Percentiles rank a stretch among this genome's conserved stretches.
Evolutionary conservation across 2,329 filamentous ascomycete species (phyloP).

Genomic region (Triangularia verruculosa): DNA sequence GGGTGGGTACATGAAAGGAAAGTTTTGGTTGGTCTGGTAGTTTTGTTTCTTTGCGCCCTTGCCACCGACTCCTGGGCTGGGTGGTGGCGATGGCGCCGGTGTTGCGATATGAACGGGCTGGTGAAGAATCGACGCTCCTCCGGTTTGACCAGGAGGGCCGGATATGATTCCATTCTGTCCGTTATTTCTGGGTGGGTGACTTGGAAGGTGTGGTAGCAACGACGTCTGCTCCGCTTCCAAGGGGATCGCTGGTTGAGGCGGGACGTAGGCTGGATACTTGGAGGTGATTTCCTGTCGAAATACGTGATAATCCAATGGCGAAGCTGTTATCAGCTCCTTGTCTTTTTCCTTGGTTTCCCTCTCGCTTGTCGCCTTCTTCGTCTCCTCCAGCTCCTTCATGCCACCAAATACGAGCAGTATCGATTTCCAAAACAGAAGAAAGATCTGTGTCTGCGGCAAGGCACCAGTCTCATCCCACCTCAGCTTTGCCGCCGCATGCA

Average conservation of each 20-base stretch:
- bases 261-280: slow-evolving; percentile 95
- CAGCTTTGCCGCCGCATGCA: slow-evolving; percentile 64
- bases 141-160: slow-evolving; percentile 52
- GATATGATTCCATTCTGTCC: slow-evolving; percentile 61
- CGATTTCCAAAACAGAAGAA: slow-evolving; percentile 89
- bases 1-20: slow-evolving; percentile 95
- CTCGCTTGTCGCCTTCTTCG: slow-evolving; percentile 71
- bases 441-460: slow-evolving; percentile 65
- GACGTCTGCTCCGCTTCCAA: slow-evolving; percentile 89
- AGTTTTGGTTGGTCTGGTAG: slow-evolving; percentile 98
- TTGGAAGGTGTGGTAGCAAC: slow-evolving; percentile 79
- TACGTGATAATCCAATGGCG: slow-evolving; percentile 90
- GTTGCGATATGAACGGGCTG: slow-evolving; percentile 99
- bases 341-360: slow-evolving; percentile 57
- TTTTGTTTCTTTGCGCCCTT: slow-evolving; percentile 98
- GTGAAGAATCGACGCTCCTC: slow-evolving; percentile 78
- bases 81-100: slow-evolving; percentile 90
- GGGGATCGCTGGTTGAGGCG: slow-evolving; percentile 77
- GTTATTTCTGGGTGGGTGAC: slow-evolving; percentile 63
- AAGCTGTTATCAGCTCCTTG: slow-evolving; percentile 83
- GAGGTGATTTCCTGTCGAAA: slow-evolving; percentile 97
- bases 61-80: slow-evolving; percentile 79
- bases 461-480: slow-evolving; percentile 68
- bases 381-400: slow-evolving; percentile 65
- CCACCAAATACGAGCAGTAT: slow-evolving; percentile 84